Evolutionary conservation across 345 rosid genomes (phyloP), one percentile per base, ranked within the genome.

Genomic region (Chamaenerion angustifolium): DNA sequence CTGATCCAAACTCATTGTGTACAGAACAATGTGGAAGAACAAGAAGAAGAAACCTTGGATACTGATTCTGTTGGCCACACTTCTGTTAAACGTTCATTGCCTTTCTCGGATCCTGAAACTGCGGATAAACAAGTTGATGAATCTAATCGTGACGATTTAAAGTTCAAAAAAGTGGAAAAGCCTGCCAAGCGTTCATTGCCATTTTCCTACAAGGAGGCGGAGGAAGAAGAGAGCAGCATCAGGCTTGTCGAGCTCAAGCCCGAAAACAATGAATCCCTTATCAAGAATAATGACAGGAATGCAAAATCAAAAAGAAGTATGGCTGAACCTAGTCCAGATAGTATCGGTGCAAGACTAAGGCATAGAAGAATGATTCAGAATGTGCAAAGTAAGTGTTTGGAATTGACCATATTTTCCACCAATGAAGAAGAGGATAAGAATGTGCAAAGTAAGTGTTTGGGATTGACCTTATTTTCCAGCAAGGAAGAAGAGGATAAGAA

Each of bases 1-100:
- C 96, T 92, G 56, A 66, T 92, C 68, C 73, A 78, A 55, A 78
- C 82, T 66, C 52, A 45, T n/a, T 57, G 70, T 44, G 49, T 63
- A 6, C 63, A 70, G 56, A 46, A 60, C 25, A 64, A 47, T 51
- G 52, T 31, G 37, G 8, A 31, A 31, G 37, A 31, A 31, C 37
- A 48, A 46, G 79, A 71, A 46, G 79, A 71, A 49, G 58, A 58
- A 42, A 56, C 42, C 48, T 51, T 31, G 37, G 37, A 8, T 31
- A 8, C 62, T 9, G 72, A 68, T 10, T 59, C 51, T 15, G 8
- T 41, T 43, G 68, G 67, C 54, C 77, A 68, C 56, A 68, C 54
- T 53, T 77, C 85, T 61, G 58, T 27, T 6, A 55, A 55, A 50
- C 45, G 58, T 19, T 27, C 42, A 21, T 49, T 55, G 58, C 43